Base-by-base conservation (phyloP, 179 eudicot genomes). In the Silene noctiflora region DNA sequence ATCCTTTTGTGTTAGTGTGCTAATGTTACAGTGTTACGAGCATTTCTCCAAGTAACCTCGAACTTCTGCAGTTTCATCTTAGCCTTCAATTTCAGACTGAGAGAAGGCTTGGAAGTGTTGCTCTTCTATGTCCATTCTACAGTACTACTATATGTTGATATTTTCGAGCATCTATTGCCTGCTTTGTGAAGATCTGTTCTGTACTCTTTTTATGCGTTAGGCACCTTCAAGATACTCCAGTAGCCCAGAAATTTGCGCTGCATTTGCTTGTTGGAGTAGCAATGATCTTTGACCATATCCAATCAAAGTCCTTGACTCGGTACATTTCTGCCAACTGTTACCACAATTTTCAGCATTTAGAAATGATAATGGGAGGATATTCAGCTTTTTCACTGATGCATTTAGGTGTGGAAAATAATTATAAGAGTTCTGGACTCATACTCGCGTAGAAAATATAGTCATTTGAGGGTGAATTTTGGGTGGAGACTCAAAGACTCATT, bases 301-400 rank as follows among this genome's bases (percentile, higher is more conserved):
- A 91, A 17, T 77, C 81, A 20, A 22, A 65, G 56, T 84, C 84
- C 77, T 81, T 83, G 0, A 59, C 77, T 76, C 77, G 82, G 39
- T 77, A 80, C 89, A 93, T 78, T 80, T 93, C 98, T 78, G 89
- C 97, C 84, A 93, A 80, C 98, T 93, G 89, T 75, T 20, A 81
- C 22, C 29, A 79, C 44, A 76, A 77, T 19, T 67, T 76, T 71
- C 13, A 78, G 78, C 48, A 46, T 69, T 51, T 46, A 68, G 65
- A 44, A 31, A 29, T 58, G 39, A 69, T 56, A 62, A 4, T 10
- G 19, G 20, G 46, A 39, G 46, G 46, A 7, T 7, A 8, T 39
- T 39, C 10, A 39, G 11, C 0, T 39, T 39, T 39, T 7, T 39
- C 2, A 39, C 46, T 39, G 46, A 7, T 39, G 46, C 46, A 39